Evolutionary conservation across 805 yeast genomes (phyloP), one percentile per base, ranked within the genome.

Genomic region (Ogataea ramenticola): DNA sequence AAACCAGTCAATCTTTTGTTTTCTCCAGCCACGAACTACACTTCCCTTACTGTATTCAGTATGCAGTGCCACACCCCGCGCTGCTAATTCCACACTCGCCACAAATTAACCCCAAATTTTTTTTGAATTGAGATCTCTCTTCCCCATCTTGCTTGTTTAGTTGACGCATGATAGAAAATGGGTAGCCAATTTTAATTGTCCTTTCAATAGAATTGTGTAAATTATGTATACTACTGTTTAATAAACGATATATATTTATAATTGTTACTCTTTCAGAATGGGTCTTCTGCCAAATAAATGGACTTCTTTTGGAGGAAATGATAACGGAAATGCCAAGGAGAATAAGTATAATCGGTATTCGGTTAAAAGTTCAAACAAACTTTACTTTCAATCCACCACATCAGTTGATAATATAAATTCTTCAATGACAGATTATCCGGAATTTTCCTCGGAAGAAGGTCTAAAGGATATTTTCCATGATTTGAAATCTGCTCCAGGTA

Each of bases 401-500:
- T 50, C 52, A 8, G 34, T 30, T 35, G 48, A 43, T 32, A 38
- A 36, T 40, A 39, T 48, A 43, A 40, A 43, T 36, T 44, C 50
- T 14, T 39, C 49, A 35, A 42, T 56, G 34, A 48, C 55, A 20
- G 64, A 57, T 20, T 54, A 58, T 17, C 46, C 57, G 9, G 58
- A 53, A 24, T 65, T 59, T 42, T 56, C 34, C 37, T 39, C 31
- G 3, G 39, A 53, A 17, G 62, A 61, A 17, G 65, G 61, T 12
- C 54, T 51, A 22, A 55, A 50, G 17, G 56, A 56, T 11, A 61
- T 58, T 22, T 54, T 60, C 47, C 62, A 59, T 5, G 44, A 54
- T 64, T 42, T 62, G 44, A 46, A 69, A 49, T 50, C 51, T 45
- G 59, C 55, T n/a, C 47, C 43, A 36, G 91, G 93, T 31, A 79